phyloP scores from a whole-genome alignment of 83 land plant genomes.

The Isoetes engelmannii region DNA sequence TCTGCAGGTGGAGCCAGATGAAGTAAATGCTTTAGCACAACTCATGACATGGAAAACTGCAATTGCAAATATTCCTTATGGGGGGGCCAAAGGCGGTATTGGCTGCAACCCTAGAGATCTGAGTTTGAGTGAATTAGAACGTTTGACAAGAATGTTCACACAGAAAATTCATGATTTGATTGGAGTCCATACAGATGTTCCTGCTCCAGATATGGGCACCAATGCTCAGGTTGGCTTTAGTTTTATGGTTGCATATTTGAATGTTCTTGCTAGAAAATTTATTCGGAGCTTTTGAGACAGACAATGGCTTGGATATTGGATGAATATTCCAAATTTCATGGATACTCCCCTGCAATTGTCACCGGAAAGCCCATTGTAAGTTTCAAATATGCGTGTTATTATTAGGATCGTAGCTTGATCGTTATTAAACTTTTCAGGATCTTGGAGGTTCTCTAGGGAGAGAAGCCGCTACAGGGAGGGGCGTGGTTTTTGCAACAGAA shows the following conservation, averaged over 20 bases:
- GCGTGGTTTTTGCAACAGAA: constrained; percentile 62
- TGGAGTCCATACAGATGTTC: constrained; percentile 59
- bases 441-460: constrained; percentile 81
- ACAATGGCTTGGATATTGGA: constrained; percentile 96
- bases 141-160: constrained; percentile 40
- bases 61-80: constrained; percentile 59
- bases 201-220: constrained; percentile 76
- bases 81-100: constrained; percentile 70
- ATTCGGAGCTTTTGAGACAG: constrained; percentile 31
- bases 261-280: neutral
- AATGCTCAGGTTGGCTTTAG: constrained; percentile 44
- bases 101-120: constrained; percentile 49
- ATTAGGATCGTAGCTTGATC: neutral
- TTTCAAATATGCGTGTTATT: neutral
- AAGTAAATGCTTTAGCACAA: constrained; percentile 71
- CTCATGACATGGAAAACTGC: constrained; percentile 82
- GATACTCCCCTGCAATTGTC: constrained; percentile 83
- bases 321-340: constrained; percentile 91
- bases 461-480: constrained; percentile 72
- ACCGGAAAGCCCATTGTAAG: constrained; percentile 90
- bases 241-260: neutral
- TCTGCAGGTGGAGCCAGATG: constrained; percentile 61
- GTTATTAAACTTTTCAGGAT: constrained; percentile 35
- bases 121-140: constrained; percentile 42
- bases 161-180: constrained; percentile 44